Evolutionary conservation across 441 rosid species (phyloP), one percentile per base, ranked within the genome.

Genomic region (Erysimum cheiri): DNA sequence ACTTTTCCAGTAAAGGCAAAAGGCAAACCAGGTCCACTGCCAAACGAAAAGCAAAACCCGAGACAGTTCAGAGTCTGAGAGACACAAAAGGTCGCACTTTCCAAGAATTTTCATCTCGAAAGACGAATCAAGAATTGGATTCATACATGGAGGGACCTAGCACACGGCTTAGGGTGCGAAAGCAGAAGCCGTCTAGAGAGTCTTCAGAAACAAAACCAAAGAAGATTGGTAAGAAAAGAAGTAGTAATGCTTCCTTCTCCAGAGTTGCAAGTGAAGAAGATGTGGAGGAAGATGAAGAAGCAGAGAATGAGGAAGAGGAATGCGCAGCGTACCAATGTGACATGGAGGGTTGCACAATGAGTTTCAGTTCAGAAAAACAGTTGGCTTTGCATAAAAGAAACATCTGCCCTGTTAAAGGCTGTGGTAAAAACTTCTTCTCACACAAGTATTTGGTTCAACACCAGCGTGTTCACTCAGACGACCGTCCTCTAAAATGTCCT

Each of bases 401-500:
- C 72, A 75, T 91, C 0, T 96, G 98, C 55, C 99, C 99, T 4
- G 88, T 89, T 13, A 89, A 88, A 79, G 98, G 93, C 36, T 96
- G 99, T 57, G 97, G 97, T 40, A 96, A 96, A 85, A 86, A 80
- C 66, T 86, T 88, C 77, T 85, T 96, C 84, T 96, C 98, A 0
- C 98, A 96, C 83, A 96, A 96, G 66, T 96, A 96, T 61, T 77
- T 96, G 64, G 97, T 96, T 82, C 99, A 96, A 86, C 99, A 93
- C 69, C 86, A 85, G 0, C 80, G 97, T 43, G 98, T 96, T 60
- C 99, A 96, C 70, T 46, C 73, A 33, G 97, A 93, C 24, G 99
- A 93, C 15, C 91, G 99, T 22, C 98, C 99, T 15, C 91, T 96
- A 28, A 93, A 96, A 83, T 96, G 99, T 71, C 99, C 99, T 0